Evolutionary conservation across 345 rosid genomes (phyloP), one percentile per base, ranked within the genome.

Genomic region (Pugionium cornutum): DNA sequence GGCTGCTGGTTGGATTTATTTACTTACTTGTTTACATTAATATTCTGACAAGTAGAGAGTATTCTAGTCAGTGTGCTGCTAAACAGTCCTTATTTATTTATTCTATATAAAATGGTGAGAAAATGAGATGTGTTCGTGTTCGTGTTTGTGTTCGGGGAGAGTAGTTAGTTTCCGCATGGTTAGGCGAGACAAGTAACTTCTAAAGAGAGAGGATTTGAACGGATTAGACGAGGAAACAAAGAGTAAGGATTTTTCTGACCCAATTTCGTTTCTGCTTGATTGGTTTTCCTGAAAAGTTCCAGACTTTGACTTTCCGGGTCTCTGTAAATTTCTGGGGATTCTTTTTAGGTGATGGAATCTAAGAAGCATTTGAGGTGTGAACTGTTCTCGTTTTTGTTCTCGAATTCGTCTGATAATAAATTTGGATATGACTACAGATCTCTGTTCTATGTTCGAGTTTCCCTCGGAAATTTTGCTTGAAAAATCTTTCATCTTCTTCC

Each of bases 91-190:
- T 31, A 7, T 35, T 64, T 29, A 41, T 35, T 39, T 44, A 57
- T 49, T 42, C 5, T 39, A 51, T 48, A 64, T 42, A 62, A 52
- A 56, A 56, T 18, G 29, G 34, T 8, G 9, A 57, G 28, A 4
- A 8, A 51, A 53, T 4, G 10, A 67, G 68, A 39, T 45, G 72
- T 53, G 72, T 45, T 73, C 67, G 76, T 64, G 75, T 60, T 72
- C 70, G 65, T 66, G 77, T n/a, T n/a, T n/a, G n/a, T n/a, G n/a
- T n/a, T n/a, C n/a, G n/a, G n/a, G 66, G 34, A 66, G 37, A 72
- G 67, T 60, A 66, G 68, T 73, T 66, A 40, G 72, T 60, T 71
- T 73, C 58, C 72, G 61, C 70, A 70, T 65, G 66, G 66, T 58
- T 1, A 9, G 30, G 42, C 40, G 18, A 66, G 37, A 73, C 62